Evolutionary conservation across 169 alveolate genomes (phyloP), one percentile per base, ranked within the genome.

Genomic region (Amoebophrya sp.): DNA sequence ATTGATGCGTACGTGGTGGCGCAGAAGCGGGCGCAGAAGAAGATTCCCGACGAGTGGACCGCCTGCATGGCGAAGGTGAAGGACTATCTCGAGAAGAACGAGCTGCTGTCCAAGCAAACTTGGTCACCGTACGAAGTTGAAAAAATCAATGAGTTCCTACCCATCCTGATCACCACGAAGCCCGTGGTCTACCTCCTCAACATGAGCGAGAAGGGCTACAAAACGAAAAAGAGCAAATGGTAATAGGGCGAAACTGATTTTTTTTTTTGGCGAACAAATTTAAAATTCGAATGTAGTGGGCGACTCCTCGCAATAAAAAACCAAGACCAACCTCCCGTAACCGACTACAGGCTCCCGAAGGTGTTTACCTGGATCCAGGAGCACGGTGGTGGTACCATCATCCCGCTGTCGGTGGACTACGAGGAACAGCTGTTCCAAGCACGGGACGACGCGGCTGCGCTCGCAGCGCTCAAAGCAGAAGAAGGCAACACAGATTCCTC

Each of bases 161-260:
- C 78, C 10, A 58, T 16, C 34, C 78, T 58, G 5, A 58, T 99
- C 78, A 99, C 99, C 29, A 99, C 99, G 4, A 99, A 99, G 95
- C 99, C 99, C n/a, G 98, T 98, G 26, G 99, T 99, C 26, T 99
- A 98, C 94, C 93, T 98, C 88, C 98, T 98, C 39, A 99, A 99
- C 94, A 93, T 99, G 93, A 94, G 98, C 69, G 98, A 97, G 93
- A 95, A 96, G 69, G 99, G 98, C 93, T 99, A 96, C 93, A 93
- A 96, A 39, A 94, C 98, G n/a, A 99, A 97, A 93, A 99, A 98
- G 97, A 99, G 98, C 95, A 98, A 98, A 94, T 98, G 98, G 96
- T 58, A 58, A 2, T 58, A 23, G 23, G 2, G 23, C 29, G 67
- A 15, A 45, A 18, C n/a, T n/a, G n/a, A n/a, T n/a, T n/a, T n/a